Conservation (phyloP, 1,284 basidiomycete genomes). For the Ganoderma lucidum region DNA sequence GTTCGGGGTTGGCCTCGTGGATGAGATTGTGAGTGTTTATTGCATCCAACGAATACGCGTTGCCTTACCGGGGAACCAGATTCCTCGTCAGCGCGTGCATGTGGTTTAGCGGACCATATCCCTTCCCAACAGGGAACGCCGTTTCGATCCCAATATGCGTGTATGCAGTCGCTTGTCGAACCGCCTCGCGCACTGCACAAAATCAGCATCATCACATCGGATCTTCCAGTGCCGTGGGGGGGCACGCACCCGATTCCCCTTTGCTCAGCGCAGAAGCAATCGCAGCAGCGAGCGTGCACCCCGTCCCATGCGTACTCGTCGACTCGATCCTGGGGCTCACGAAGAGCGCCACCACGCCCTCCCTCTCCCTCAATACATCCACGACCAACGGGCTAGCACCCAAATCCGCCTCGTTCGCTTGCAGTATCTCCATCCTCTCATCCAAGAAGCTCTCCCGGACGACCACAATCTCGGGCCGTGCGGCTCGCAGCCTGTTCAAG, state of each 20-base stretch:
- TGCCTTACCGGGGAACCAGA: constrained; percentile 65
- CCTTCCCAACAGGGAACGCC: constrained; percentile 76
- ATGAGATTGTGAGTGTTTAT: neutral
- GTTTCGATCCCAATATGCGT: constrained; percentile 82
- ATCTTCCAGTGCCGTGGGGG: neutral
- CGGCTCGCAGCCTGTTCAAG: constrained; percentile 45
- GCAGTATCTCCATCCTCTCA: constrained; percentile 72
- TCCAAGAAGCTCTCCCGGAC: constrained; percentile 53
- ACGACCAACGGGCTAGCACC: constrained; percentile 60
- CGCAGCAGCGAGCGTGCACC: constrained; percentile 91
- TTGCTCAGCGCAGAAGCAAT: constrained; percentile 75
- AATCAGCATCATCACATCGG: neutral
- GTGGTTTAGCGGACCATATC: constrained; percentile 91
- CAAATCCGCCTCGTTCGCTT: constrained; percentile 38
- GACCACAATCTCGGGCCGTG: constrained; percentile 45
- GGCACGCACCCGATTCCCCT: constrained; percentile 55
- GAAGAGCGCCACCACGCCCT: constrained; percentile 56
- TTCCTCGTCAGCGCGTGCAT: constrained; percentile 66
- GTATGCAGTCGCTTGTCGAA: constrained; percentile 69
- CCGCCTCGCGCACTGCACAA: constrained; percentile 63
- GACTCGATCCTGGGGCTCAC: constrained; percentile 74
- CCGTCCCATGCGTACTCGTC: constrained; percentile 90
- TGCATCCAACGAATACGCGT: neutral
- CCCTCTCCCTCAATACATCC: constrained; percentile 72
- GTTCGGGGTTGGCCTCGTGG: constrained; percentile 58